These are phyloP conservation scores for Penicillium frequentans DNA, from an alignment of 2,329 filamentous ascomycete species.

Conservation along the genomic window DNA sequence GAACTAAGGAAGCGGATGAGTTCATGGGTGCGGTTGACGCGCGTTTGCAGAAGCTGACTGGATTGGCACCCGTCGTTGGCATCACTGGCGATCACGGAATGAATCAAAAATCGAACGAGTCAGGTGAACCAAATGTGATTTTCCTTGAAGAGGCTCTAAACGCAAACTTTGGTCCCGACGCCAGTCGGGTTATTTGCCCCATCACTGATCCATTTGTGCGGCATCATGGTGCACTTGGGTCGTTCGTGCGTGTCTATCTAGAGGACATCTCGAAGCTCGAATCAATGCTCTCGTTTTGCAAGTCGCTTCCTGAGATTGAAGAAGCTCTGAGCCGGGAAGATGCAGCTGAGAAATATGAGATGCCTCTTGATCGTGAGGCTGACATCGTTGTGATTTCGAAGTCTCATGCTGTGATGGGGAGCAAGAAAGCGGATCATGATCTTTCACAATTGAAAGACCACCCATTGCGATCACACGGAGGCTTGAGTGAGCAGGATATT, in stretches of 20 bases:
- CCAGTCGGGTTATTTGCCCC: constrained; percentile 42
- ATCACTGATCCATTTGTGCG: constrained; percentile 48
- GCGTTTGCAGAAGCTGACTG: constrained; percentile 32
- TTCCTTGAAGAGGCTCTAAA: constrained; percentile 43
- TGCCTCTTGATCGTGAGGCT: constrained; percentile 9
- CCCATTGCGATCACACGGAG: constrained; percentile 43
- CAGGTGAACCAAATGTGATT: constrained; percentile 40
- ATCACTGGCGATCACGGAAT: constrained; percentile 48
- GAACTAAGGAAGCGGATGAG: constrained; percentile 36
- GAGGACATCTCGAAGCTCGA: constrained; percentile 22
- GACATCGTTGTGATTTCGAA: constrained; percentile 43
- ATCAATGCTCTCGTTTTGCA: constrained; percentile 31
- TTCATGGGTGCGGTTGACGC: constrained; percentile 40
- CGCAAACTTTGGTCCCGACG: constrained; percentile 26
- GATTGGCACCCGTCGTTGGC: constrained; percentile 38
- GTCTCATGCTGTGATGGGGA: constrained; percentile 40
- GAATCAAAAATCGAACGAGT: constrained; percentile 39
- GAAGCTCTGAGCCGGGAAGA: constrained; percentile 36
- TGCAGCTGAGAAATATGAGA: not conserved
- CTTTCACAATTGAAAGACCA: constrained; percentile 13
- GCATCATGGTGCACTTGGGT: constrained; percentile 46
- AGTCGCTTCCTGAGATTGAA: constrained; percentile 34
- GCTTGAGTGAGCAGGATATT: constrained; percentile 41
- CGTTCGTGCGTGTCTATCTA: constrained; percentile 45
- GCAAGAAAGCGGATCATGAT: constrained; percentile 15